Base-by-base conservation (phyloP, 1,284 basidiomycete genomes). In the Cryptococcus wingfieldii region DNA sequence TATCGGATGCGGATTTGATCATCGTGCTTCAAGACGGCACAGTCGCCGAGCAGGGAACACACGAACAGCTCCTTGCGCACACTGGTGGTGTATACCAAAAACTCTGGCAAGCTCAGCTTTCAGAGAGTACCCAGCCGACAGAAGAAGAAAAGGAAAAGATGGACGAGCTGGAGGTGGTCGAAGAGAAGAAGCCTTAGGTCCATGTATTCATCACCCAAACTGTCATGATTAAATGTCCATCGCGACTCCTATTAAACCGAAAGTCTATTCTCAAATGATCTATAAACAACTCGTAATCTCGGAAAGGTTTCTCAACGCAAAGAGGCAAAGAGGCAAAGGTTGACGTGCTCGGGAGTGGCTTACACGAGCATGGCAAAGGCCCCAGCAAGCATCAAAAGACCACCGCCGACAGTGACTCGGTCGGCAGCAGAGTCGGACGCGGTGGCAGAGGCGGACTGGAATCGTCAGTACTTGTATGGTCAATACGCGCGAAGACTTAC, bases 31-130 rank as follows among this genome's bases (percentile, higher is more conserved):
- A 84, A 68, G 88, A 92, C 19, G 93, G 93, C 0, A 77, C 82
- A 54, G 89, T 96, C 2, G 85, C 86, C 14, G 93, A 97, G 71
- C 84, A 94, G 73, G 93, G 93, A n/a, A 90, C 88, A 0, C 93
- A 96, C 71, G 87, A 90, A 39, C 84, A 90, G 71, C 79, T 96
- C 16, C 78, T 96, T 70, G 82, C 79, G 42, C 76, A 76, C 12
- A 82, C 83, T 4, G 69, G 71, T 18, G 90, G 91, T 0, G 76
- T 94, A 47, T 97, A 96, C 76, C 78, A 83, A 61, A 82, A 83
- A 58, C 88, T 96, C 83, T 97, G 93, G 93, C 78, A 85, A 49
- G 85, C 90, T 64, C 92, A 96, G 72, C 68, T 79, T 54, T 71
- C 74, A 8, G 75, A 76, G 61, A 69, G 60, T 42, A 69, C 62